Percentiles rank a stretch among this genome's conserved stretches.
These are phyloP conservation scores for Phlegmacium glaucopus DNA, from an alignment of 768 basidiomycete species.

Conservation along the genomic window DNA sequence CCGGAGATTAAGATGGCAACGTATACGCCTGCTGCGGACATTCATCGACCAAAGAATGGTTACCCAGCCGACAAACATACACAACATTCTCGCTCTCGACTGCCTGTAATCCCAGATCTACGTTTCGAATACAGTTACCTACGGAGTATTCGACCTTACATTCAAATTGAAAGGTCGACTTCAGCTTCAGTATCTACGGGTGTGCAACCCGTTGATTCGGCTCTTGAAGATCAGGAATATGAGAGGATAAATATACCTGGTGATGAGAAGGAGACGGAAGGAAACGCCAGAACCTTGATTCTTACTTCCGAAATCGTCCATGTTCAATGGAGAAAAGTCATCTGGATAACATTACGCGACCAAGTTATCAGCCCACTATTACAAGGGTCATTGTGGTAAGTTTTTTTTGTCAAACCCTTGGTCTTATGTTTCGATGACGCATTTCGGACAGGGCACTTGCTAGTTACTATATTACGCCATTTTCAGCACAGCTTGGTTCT, in stretches of 20 bases:
- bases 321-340: constrained; percentile 54
- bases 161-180: constrained; percentile 35
- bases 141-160: constrained; percentile 51
- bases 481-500: constrained; percentile 32
- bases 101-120: constrained; percentile 67
- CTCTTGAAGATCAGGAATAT: constrained; percentile 26
- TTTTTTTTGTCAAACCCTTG: background rate
- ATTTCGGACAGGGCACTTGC: constrained; percentile 38
- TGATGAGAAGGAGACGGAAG: constrained; percentile 17
- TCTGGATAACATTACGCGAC: constrained; percentile 65
- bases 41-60: constrained; percentile 22
- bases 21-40: constrained; percentile 12
- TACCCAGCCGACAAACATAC: constrained; percentile 7
- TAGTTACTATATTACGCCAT: constrained; percentile 41
- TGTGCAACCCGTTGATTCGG: constrained; percentile 15
- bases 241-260: constrained; percentile 23
- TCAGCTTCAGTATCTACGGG: constrained; percentile 1
- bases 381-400: constrained; percentile 68
- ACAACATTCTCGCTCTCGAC: constrained; percentile 28
- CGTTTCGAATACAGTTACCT: constrained; percentile 75
- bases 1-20: constrained; percentile 7
- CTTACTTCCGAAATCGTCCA: constrained; percentile 31
- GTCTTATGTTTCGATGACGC: too few species aligned
- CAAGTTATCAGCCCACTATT: constrained; percentile 65
- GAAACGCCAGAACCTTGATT: background rate